Evolutionary conservation across 495 filamentous ascomycete genomes (phyloP), one percentile per base, ranked within the genome.

Genomic region (Aspergillus bertholletiae): DNA sequence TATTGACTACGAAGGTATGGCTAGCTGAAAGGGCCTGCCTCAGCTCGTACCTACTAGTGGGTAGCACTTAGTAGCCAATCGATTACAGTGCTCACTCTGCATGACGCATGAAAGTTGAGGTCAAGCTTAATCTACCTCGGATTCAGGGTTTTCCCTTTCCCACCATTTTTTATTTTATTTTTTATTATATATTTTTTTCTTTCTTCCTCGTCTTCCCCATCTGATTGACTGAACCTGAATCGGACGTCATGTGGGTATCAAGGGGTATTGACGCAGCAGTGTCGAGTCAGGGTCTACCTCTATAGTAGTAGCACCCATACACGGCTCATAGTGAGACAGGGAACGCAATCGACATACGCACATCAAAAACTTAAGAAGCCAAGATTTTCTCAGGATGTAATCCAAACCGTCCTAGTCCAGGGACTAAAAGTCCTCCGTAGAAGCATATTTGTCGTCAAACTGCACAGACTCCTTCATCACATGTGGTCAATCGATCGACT

Each of bases 401-500:
- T 40, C 37, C 13, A 13, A n/a, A 2, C 37, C n/a, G 8, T 40
- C 37, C 30, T 32, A 37, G 13, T 18, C 2, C 18, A 2, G 37
- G 37, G 24, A 52, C 32, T 27, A 27, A 39, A 35, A 34, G 17
- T 48, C 8, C 27, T 28, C 27, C 27, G 27, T 34, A 37, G 24
- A 35, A 18, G 18, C 30, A 47, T 47, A 22, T 22, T n/a, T 30
- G 28, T 30, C 18, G 46, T 26, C 17, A 52, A 17, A 51, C 54
- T 37, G 54, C 51, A 57, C 58, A 57, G 54, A 55, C 54, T 51
- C 37, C 28, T 28, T 28, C 7, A 27, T 34, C 30, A 15, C 30
- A 37, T 27, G n/a, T 20, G 44, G 53, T 43, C 50, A 40, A 47
- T 35, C 17, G 51, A 59, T 59, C 52, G 51, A 59, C 46, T 37